Evolutionary conservation across 208 protist species (phyloP).

Genomic region (Crithidia expoeki): DNA sequence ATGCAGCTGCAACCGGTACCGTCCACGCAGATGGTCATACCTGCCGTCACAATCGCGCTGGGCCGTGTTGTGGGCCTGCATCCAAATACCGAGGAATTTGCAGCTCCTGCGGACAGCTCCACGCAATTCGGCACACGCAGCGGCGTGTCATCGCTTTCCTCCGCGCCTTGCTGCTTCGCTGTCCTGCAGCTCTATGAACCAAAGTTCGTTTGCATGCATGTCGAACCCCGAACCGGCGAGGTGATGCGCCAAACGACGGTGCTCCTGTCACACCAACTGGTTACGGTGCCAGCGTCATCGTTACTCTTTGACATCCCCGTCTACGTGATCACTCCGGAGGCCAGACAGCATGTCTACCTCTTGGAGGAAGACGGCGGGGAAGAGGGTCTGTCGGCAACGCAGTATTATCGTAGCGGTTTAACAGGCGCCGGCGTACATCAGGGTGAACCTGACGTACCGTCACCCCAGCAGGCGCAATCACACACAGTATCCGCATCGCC

Average conservation of each 20-base stretch:
- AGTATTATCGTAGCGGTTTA: too few species aligned
- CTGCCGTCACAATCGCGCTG: constrained; percentile 32
- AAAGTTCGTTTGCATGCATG: constrained; percentile 36
- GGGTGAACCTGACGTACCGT: too few species aligned
- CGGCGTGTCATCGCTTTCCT: too few species aligned
- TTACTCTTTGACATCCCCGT: constrained; percentile 74
- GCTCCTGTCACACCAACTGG: constrained; percentile 30
- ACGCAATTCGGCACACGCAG: too few species aligned
- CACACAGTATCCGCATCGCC: too few species aligned
- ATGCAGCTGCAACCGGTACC: background rate
- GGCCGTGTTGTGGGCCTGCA: constrained; percentile 54
- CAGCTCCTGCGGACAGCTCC: too few species aligned
- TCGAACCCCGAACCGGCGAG: constrained; percentile 46
- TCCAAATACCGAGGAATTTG: background rate
- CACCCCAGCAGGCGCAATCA: too few species aligned
- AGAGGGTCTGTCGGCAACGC: background rate
- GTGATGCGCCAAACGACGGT: constrained; percentile 59
- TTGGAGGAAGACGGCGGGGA: constrained; percentile 58
- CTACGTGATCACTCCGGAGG: constrained; percentile 54
- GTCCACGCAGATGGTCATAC: background rate
- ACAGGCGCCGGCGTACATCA: too few species aligned
- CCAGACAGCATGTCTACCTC: constrained; percentile 65
- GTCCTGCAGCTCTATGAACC: constrained; percentile 62
- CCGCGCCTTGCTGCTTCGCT: constrained; percentile 16
- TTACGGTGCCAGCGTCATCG: constrained; percentile 29